Evolutionary conservation across 2,329 filamentous ascomycete genomes (phyloP), one percentile per base, ranked within the genome.

Genomic region (Dryadomyces quercus-mongolicae): DNA sequence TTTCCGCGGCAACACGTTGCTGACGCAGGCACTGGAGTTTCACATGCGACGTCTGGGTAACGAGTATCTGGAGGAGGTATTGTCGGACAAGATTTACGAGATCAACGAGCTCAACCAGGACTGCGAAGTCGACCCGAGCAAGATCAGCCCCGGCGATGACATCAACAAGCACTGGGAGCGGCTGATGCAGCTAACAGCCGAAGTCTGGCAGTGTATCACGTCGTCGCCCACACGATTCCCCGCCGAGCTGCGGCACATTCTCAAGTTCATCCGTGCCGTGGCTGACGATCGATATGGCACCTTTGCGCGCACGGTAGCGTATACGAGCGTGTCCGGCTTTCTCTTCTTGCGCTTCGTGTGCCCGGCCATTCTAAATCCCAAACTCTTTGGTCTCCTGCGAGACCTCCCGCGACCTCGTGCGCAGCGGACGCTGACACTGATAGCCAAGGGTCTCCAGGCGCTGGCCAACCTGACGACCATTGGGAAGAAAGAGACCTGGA

Each of bases 401-500:
- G 92, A 96, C 62, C 87, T 95, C 60, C 90, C 92, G 22, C 86
- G 85, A 51, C 81, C 84, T 25, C 84, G 84, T 53, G 88, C 91
- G 12, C 88, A 95, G 65, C 82, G 92, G 45, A 95, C 91, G 0
- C 76, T 96, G 53, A 96, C 92, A 0, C 77, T 97, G 51, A 91
- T 97, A 56, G 89, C 92, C 22, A 97, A 97, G 68, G 88, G 87
- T 1, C 73, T 97, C 9, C 91, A 96, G 69, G 91, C 89, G 16
- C 76, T 97, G 56, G 89, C 90, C 18, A 96, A 96, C 66, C 77
- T 96, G 69, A 88, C 88, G 2, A 89, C 82, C 0, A 96, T 96
- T 65, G 92, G 92, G 44, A 91, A 87, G 64, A 95, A 95, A 66
- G 92, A 97, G 68, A 83, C 86, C n/a, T 97, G 90, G 89, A 96